phyloP scores from a whole-genome alignment of 176 grass and related monocot species.

The Microstegium vimineum region DNA sequence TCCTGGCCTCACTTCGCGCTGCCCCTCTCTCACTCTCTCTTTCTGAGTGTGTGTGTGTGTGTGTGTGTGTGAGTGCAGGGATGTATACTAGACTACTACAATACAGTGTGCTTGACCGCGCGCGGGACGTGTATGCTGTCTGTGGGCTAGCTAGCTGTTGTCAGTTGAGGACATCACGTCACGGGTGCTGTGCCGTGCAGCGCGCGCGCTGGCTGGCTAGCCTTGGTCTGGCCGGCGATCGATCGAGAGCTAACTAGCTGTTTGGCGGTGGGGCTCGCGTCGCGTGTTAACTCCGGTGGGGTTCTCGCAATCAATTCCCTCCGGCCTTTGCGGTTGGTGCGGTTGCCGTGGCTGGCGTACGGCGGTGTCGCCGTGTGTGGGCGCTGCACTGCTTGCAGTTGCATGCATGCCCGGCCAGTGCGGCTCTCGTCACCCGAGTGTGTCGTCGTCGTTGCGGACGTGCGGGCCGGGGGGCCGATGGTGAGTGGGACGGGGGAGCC shows the following conservation, averaged over 20 bases:
- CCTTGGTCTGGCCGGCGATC: background rate
- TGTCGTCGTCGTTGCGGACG: background rate
- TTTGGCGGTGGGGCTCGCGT: background rate
- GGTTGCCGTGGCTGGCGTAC: constrained; percentile 1
- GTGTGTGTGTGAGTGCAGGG: too few relatives aligned
- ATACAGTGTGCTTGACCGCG: background rate
- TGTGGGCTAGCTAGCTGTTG: background rate
- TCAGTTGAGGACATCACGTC: background rate
- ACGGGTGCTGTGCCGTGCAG: background rate
- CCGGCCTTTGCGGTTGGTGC: background rate
- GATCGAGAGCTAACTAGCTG: background rate
- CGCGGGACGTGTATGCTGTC: background rate
- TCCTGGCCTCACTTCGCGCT: background rate
- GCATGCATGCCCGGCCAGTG: background rate
- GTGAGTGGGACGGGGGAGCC: background rate
- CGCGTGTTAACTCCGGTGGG: constrained; percentile 12
- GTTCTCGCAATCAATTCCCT: background rate
- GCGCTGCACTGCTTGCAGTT: background rate
- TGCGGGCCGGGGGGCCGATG: background rate
- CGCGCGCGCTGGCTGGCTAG: background rate
- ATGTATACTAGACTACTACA: too few relatives aligned
- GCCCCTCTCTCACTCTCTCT: background rate
- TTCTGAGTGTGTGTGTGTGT: too few relatives aligned
- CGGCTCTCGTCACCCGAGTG: background rate
- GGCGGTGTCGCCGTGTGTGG: background rate